These are phyloP conservation scores for Oenanthe sinensis DNA, from an alignment of 129 eudicot species.

Conservation along the genomic window DNA sequence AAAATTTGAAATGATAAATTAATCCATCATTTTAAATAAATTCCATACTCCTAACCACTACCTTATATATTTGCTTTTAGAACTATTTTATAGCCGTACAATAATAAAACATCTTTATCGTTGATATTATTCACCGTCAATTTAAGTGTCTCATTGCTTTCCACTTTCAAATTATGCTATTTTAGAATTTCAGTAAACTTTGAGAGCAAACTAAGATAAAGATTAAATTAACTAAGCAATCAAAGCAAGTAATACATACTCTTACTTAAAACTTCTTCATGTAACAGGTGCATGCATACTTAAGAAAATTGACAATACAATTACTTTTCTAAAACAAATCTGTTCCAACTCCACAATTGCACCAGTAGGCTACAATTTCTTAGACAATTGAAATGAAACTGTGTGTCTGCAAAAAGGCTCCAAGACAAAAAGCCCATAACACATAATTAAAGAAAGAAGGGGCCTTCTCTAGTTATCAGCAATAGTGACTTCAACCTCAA, in stretches of 20 bases:
- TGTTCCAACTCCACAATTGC: background rate
- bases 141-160: background rate
- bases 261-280: background rate
- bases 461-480: background rate
- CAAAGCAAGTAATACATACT: background rate
- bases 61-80: too few species aligned
- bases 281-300: background rate
- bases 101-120: too few species aligned
- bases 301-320: background rate
- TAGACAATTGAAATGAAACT: background rate
- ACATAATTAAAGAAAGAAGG: background rate
- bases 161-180: background rate
- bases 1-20: too few species aligned
- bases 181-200: too few species aligned
- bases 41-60: too few species aligned
- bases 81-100: too few species aligned
- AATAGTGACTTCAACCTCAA: conserved; percentile 7
- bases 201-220: background rate
- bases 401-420: background rate
- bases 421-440: background rate
- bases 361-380: background rate
- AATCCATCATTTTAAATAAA: too few species aligned
- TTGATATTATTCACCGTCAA: too few species aligned
- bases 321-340: background rate
- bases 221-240: background rate